Conservation (phyloP, 441 rosid genomes). For the Arabidopsis hybrid region DNA sequence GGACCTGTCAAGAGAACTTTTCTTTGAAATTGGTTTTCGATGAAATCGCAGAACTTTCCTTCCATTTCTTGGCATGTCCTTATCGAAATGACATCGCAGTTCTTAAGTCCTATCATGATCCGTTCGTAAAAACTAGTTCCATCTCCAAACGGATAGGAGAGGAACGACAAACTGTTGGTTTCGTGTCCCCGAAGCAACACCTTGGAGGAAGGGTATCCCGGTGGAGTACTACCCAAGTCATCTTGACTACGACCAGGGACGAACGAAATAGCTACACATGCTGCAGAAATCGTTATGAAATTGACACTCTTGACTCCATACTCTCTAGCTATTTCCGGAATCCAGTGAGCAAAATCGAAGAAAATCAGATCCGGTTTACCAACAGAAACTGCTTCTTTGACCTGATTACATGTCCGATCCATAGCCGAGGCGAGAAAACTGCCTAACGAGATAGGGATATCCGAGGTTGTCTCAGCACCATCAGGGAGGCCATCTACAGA, state of each 20-base stretch:
- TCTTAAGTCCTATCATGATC: conserved; percentile 44
- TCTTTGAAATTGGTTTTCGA: conserved; percentile 51
- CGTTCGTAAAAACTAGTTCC: conserved; percentile 61
- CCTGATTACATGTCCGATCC: conserved; percentile 62
- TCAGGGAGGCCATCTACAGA: conserved; percentile 63
- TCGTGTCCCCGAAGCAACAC: conserved; percentile 56
- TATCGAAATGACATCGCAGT: conserved; percentile 56
- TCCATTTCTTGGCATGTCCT: conserved; percentile 70
- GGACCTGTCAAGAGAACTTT: conserved; percentile 46
- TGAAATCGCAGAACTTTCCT: conserved; percentile 55
- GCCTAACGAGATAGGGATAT: conserved; percentile 50
- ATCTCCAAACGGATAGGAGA: conserved; percentile 56
- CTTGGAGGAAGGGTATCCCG: conserved; percentile 63
- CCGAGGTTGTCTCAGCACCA: conserved; percentile 71
- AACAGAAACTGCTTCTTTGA: conserved; percentile 40
- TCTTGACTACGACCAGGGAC: conserved; percentile 60
- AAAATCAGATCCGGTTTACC: conserved; percentile 53
- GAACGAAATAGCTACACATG: conserved; percentile 54
- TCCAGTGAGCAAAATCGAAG: conserved; percentile 64
- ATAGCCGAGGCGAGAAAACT: conserved; percentile 55
- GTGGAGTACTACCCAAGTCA: conserved; percentile 54
- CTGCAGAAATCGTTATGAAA: conserved; percentile 54
- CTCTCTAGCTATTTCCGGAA: conserved; percentile 54
- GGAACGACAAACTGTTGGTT: conserved; percentile 42
- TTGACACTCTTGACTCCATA: conserved; percentile 59